Conservation (phyloP, 805 yeast genomes). For the Spathaspora gorwiae region DNA sequence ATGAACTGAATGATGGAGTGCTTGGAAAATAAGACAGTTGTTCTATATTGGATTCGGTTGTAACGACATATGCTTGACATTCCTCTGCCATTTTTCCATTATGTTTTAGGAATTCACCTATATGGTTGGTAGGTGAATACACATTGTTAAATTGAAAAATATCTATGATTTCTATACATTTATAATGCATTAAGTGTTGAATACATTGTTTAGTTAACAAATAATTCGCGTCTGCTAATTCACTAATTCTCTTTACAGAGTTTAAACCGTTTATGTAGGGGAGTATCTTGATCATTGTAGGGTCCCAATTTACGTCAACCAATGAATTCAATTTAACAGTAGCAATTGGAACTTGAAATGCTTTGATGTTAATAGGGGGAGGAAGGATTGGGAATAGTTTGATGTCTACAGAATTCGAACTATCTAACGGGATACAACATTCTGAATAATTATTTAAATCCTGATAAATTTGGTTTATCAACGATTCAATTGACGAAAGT, state of each 20-base stretch:
- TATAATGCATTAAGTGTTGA: slow-evolving; percentile 86
- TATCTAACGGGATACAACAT: slow-evolving; percentile 89
- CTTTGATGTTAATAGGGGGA: slow-evolving; percentile 68
- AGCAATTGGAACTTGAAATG: slow-evolving; percentile 90
- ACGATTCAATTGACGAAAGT: slow-evolving; percentile 54
- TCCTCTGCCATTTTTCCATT: slow-evolving; percentile 65
- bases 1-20: slow-evolving; percentile 5
- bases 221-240: slow-evolving; percentile 76
- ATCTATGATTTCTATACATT: slow-evolving; percentile 77
- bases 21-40: slow-evolving; percentile 29
- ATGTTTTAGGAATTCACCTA: slow-evolving; percentile 57
- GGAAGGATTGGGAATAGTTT: slow-evolving; percentile 88
- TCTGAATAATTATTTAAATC: slow-evolving; percentile 94
- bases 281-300: slow-evolving; percentile 83
- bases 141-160: slow-evolving; percentile 84
- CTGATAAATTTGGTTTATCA: slow-evolving; percentile 86
- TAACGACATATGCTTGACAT: slow-evolving; percentile 77
- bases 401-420: slow-evolving; percentile 84
- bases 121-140: slow-evolving; percentile 82
- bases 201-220: slow-evolving; percentile 78
- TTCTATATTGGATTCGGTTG: slow-evolving; percentile 20
- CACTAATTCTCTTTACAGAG: slow-evolving; percentile 71
- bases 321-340: slow-evolving; percentile 68
- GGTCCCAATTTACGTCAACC: slow-evolving; percentile 94
- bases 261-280: slow-evolving; percentile 88